A percentile compares a stretch with the other conserved stretches of the same genome.
phyloP scores from a whole-genome alignment of 2,329 filamentous ascomycete genomes.

The Scolecobasidium constrictum region DNA sequence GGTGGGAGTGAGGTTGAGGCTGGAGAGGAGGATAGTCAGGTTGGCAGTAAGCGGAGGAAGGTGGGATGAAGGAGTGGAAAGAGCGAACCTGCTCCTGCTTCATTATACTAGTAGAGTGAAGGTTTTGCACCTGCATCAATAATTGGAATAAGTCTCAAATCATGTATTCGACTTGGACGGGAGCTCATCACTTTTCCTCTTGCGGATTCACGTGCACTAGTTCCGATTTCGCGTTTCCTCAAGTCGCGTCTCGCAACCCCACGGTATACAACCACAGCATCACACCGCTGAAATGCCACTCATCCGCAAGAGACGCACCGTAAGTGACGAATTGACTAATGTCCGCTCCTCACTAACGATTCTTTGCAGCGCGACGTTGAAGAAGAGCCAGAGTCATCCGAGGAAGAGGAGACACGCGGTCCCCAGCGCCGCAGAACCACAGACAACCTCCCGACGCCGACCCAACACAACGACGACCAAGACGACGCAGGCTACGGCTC shows the following conservation, averaged over 20 bases:
- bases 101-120: no score
- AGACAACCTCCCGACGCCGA: not conserved
- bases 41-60: not conserved
- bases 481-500: not conserved
- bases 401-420: not conserved
- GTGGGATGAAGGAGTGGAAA: no score
- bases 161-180: no score
- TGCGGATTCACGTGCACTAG: no score
- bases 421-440: not conserved
- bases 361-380: not conserved
- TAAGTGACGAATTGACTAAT: no score
- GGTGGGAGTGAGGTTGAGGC: not conserved
- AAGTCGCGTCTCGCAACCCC: not conserved
- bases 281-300: not conserved
- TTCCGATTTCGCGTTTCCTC: no score
- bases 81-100: no score
- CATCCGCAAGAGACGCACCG: no score
- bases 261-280: not conserved
- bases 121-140: no score
- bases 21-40: constrained; percentile 2
- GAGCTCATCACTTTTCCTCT: no score
- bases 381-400: not conserved
- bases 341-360: no score
- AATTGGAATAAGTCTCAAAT: no score
- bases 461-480: not conserved